phyloP scores from a whole-genome alignment of 2,329 filamentous ascomycete genomes.

The Cyphellophora europaea region DNA sequence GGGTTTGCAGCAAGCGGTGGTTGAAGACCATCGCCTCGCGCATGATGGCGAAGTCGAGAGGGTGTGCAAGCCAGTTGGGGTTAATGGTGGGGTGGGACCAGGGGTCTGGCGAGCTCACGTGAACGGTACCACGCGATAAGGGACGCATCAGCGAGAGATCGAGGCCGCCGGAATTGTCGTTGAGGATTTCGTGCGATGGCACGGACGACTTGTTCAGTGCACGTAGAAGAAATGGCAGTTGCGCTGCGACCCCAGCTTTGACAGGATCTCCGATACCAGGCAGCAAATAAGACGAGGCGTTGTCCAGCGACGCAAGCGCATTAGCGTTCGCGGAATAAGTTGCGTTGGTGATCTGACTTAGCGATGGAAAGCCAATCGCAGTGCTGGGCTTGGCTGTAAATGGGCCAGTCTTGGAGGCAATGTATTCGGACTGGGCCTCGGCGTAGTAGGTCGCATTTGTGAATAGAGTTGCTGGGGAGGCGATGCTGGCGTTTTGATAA shows the following conservation, averaged over 20 bases:
- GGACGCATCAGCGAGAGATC: conserved; percentile 20
- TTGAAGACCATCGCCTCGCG: conserved; percentile 21
- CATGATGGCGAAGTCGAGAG: conserved; percentile 34
- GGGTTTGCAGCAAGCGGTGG: conserved; percentile 16
- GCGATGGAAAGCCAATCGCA: conserved; percentile 20
- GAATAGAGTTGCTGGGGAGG: conserved; percentile 13
- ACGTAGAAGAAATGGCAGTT: conserved; percentile 5
- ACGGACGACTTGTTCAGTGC: conserved; percentile 1
- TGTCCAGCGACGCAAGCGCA: not conserved
- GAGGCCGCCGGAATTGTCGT: conserved; percentile 12
- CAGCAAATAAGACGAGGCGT: conserved; percentile 1
- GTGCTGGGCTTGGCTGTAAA: conserved; percentile 21
- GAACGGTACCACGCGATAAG: conserved; percentile 32
- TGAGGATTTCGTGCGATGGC: conserved; percentile 14
- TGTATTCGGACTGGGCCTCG: conserved; percentile 7
- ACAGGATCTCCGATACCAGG: conserved; percentile 8
- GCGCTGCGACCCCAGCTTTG: conserved; percentile 9
- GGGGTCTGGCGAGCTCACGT: conserved; percentile 25
- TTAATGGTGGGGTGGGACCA: conserved; percentile 31
- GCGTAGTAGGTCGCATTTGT: conserved; percentile 17
- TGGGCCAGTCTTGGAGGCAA: conserved; percentile 13
- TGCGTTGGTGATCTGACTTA: conserved; percentile 17
- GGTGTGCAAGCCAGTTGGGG: conserved; percentile 34
- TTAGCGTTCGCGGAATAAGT: conserved; percentile 3
- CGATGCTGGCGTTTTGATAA: conserved; percentile 16